Base-by-base conservation (phyloP, 2,329 filamentous ascomycete species). In the Penicillium sp. region DNA sequence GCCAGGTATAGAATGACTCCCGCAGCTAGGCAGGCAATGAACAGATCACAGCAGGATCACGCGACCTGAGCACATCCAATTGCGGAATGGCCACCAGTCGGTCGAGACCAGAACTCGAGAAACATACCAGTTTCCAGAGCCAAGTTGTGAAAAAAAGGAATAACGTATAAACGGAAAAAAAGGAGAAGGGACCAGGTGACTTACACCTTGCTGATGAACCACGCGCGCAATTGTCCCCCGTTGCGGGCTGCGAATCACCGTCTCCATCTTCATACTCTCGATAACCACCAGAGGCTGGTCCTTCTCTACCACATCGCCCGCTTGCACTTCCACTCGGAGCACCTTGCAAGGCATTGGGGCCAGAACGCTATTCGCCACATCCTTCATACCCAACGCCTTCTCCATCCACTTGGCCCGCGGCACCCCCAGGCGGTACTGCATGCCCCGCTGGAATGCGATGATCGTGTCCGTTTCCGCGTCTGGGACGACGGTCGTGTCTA, bases 311-410 rank as follows among this genome's bases (percentile, higher is more conserved):
- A 79, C 80, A 66, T 96, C 88, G 0, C 95, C 95, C 69, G 92
- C 92, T 30, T 84, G 80, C 0, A 97, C 92, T 77, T 97, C 91
- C 53, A 97, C 95, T 67, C 92, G 88, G 64, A 99, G 80, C 28
- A 99, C 90, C 81, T 98, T 98, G 80, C 95, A 98, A 1, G 95
- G 95, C 95, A 99, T 99, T 0, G 95, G 95, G 24, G 95, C 92
- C 26, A 91, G 84, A 1, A 98, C 92, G 57, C 90, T 95, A 62
- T 94, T 93, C 7, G 88, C 84, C 0, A 86, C 85, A 72, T 96
- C 92, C 75, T 92, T 93, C 65, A 91, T 81, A 0, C 94, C 93
- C 8, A 97, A 83, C 0, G 92, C 93, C 78, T 96, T 94, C 70
- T 93, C 91, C 61, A 91, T 90, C 93, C 93, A 99, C 49, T 83